phyloP scores from a whole-genome alignment of 345 rosid species.

The Orychophragmus violaceus region DNA sequence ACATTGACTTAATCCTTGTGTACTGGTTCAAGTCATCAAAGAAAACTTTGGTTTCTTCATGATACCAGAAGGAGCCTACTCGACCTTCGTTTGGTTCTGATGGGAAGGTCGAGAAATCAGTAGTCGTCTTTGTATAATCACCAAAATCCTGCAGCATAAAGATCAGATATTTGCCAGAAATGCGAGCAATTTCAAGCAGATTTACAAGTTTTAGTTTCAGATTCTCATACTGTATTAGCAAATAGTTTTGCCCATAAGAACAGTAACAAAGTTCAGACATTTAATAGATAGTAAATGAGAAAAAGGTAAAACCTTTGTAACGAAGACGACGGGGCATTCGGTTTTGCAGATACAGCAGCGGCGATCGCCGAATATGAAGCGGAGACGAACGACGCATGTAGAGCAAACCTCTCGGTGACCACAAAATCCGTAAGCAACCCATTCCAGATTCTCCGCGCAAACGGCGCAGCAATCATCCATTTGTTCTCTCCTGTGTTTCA shows the following conservation, averaged over 20 bases:
- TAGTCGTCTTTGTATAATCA: slow-evolving; percentile 58
- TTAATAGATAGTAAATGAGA: not conserved
- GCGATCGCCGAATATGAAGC: slow-evolving; percentile 76
- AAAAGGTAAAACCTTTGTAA: slow-evolving; percentile 63
- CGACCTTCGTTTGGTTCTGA: slow-evolving; percentile 72
- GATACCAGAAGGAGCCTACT: slow-evolving; percentile 67
- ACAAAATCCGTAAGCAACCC: slow-evolving; percentile 91
- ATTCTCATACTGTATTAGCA: not conserved
- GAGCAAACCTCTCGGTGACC: slow-evolving; percentile 89
- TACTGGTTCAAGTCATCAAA: slow-evolving; percentile 82
- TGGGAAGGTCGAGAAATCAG: slow-evolving; percentile 67
- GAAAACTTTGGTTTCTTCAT: slow-evolving; percentile 66
- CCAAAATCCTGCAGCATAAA: slow-evolving; percentile 58
- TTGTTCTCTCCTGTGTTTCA: not conserved
- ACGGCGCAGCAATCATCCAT: slow-evolving; percentile 96
- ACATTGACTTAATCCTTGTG: slow-evolving; percentile 80
- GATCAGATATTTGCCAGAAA: not conserved
- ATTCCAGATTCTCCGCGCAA: slow-evolving; percentile 80
- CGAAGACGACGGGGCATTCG: slow-evolving; percentile 47
- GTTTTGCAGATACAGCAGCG: slow-evolving; percentile 93
- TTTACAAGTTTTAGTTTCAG: not conserved
- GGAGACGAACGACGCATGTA: slow-evolving; percentile 87
- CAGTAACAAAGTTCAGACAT: not conserved
- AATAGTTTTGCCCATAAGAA: not conserved
- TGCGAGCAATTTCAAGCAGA: not conserved